Conservation (phyloP, 345 rosid genomes). For the Euphorbia lathyris region DNA sequence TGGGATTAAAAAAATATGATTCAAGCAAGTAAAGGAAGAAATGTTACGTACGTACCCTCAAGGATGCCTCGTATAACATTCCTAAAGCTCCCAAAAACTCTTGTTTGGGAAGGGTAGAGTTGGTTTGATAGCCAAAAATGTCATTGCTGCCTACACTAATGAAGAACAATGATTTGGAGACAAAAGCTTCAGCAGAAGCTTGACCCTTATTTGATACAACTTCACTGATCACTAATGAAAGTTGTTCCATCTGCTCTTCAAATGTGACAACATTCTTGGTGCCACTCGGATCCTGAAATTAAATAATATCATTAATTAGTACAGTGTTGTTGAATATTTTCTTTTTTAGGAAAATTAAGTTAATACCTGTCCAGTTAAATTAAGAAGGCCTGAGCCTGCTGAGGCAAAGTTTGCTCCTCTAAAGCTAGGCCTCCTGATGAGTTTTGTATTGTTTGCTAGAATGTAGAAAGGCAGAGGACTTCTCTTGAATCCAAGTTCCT, state of each 20-base stretch:
- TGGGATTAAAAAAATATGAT: too few species aligned
- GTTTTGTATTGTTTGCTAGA: constrained; percentile 21
- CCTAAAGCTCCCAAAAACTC: constrained; percentile 36
- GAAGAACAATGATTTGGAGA: constrained; percentile 44
- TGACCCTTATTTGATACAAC: constrained; percentile 24
- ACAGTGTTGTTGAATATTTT: too few species aligned
- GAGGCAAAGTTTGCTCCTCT: constrained; percentile 54
- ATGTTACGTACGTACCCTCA: constrained; percentile 27
- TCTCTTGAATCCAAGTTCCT: constrained; percentile 37
- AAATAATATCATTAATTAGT: background rate
- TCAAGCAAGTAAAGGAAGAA: background rate
- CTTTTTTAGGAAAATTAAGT: too few species aligned
- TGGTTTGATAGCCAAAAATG: constrained; percentile 34
- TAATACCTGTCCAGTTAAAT: constrained; percentile 27
- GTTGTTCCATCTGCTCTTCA: constrained; percentile 40
- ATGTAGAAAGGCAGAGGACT: constrained; percentile 47
- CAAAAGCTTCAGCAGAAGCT: constrained; percentile 19
- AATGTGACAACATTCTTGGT: constrained; percentile 32
- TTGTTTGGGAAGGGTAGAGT: constrained; percentile 17
- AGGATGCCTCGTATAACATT: constrained; percentile 31
- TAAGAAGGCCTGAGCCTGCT: constrained; percentile 49
- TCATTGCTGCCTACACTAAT: constrained; percentile 57
- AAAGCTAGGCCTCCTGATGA: constrained; percentile 26
- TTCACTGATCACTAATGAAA: constrained; percentile 15
- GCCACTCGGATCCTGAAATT: constrained; percentile 10